Percentiles rank a stretch among this genome's conserved stretches.
Conservation (phyloP, 2,329 filamentous ascomycete species). For the Aspergillus udagawae region DNA sequence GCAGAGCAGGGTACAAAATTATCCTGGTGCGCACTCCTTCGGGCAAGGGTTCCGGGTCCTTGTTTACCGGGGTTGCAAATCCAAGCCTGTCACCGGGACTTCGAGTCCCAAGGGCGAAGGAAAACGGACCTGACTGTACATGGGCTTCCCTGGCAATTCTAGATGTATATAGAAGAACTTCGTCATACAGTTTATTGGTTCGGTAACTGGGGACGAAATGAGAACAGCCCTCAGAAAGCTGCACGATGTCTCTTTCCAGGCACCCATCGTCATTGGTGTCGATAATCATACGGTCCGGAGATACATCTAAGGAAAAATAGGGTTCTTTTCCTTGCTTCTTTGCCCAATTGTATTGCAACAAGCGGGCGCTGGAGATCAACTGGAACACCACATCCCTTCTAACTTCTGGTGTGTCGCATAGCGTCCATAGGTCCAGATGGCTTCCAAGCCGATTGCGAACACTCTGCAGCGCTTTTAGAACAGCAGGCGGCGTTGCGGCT, state of each 20-base stretch:
- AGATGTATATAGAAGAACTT: background rate
- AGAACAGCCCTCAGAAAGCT: background rate
- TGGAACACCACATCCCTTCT: background rate
- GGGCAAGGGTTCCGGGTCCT: background rate
- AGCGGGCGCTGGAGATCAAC: background rate
- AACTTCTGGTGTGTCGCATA: no score
- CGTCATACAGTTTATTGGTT: no score
- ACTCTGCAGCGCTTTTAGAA: no score
- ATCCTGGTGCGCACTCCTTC: slow-evolving; percentile 1
- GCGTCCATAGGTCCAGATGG: no score
- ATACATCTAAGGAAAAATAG: background rate
- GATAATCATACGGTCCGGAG: background rate
- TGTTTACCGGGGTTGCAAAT: background rate
- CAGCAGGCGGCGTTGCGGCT: no score
- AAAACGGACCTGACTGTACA: slow-evolving; percentile 6
- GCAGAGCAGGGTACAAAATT: background rate
- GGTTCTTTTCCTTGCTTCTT: background rate
- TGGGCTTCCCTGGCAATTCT: background rate
- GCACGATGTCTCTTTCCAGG: background rate
- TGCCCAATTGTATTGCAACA: background rate
- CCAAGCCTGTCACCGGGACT: background rate
- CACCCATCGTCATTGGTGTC: slow-evolving; percentile 5
- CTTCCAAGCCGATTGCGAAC: no score
- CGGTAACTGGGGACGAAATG: background rate
- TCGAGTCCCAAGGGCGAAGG: slow-evolving; percentile 2